Percentiles rank a stretch among this genome's conserved stretches.
These are phyloP conservation scores for Aspergillus texensis DNA, from an alignment of 2,329 filamentous ascomycete genomes.

Conservation along the genomic window DNA sequence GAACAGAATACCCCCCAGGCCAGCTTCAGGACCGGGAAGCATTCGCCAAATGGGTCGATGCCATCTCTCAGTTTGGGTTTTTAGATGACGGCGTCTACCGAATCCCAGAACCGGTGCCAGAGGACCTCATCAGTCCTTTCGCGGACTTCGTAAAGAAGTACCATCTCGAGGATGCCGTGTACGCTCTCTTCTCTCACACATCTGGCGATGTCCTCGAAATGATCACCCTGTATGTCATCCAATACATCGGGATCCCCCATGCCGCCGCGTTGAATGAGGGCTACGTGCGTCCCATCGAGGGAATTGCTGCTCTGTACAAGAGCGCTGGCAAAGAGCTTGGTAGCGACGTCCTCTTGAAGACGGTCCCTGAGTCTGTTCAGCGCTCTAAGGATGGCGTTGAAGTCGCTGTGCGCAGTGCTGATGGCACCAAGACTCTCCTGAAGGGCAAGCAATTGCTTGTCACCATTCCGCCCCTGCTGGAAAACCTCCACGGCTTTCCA, in stretches of 20 bases:
- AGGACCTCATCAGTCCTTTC: conserved; percentile 19
- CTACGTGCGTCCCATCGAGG: neutral
- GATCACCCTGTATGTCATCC: conserved; percentile 13
- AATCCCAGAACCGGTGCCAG: conserved; percentile 16
- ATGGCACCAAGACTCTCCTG: neutral
- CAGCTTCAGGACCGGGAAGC: conserved; percentile 7
- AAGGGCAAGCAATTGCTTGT: neutral
- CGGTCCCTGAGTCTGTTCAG: neutral
- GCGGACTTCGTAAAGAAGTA: conserved; percentile 21
- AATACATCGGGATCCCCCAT: neutral
- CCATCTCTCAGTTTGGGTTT: conserved; percentile 16
- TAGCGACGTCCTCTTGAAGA: conserved; percentile 37
- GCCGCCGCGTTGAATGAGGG: neutral
- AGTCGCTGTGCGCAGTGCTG: neutral
- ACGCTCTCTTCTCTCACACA: neutral
- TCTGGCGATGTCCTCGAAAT: conserved; percentile 1
- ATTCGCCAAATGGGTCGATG: conserved; percentile 16
- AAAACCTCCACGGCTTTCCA: neutral
- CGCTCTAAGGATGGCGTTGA: neutral
- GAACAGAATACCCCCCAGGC: neutral
- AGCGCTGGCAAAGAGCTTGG: conserved; percentile 15
- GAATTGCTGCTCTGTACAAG: conserved; percentile 4
- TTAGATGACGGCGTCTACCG: conserved; percentile 8
- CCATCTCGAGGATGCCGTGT: neutral
- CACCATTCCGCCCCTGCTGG: neutral